Percentiles rank a stretch among this genome's conserved stretches.
Conservation (phyloP, 768 basidiomycete genomes). For the Mycena olivaceomarginata region DNA sequence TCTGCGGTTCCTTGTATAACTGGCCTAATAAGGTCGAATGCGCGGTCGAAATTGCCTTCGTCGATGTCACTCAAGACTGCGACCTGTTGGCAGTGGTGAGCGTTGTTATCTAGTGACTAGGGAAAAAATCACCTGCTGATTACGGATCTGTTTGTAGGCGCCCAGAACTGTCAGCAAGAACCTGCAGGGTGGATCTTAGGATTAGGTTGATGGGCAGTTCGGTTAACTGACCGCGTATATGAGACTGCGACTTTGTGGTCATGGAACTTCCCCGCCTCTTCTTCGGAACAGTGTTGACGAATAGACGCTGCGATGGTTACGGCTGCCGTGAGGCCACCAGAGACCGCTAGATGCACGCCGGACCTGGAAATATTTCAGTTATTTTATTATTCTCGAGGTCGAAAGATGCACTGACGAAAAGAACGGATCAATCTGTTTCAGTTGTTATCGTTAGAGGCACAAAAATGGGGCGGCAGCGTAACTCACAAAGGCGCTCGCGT, state of each 20-base stretch:
- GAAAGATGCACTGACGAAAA: constrained; percentile 26
- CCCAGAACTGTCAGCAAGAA: constrained; percentile 63
- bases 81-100: background rate
- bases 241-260: constrained; percentile 39
- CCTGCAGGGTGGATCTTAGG: constrained; percentile 36
- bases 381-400: background rate
- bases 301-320: constrained; percentile 38
- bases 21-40: constrained; percentile 63
- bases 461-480: background rate
- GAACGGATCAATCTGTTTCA: constrained; percentile 35
- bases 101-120: background rate
- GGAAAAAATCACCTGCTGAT: constrained; percentile 47
- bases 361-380: constrained; percentile 20
- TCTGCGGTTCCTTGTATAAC: constrained; percentile 77
- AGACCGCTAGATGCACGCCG: constrained; percentile 37
- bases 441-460: background rate
- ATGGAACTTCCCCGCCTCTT: constrained; percentile 37
- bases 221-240: constrained; percentile 38
- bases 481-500: constrained; percentile 47
- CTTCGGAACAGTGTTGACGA: constrained; percentile 31
- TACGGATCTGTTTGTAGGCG: constrained; percentile 64
- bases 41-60: constrained; percentile 62
- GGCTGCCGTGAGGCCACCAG: constrained; percentile 37
- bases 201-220: background rate
- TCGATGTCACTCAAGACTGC: constrained; percentile 59